Evolutionary conservation across 129 eudicot genomes (phyloP).

Genomic region (Mikania micrantha): DNA sequence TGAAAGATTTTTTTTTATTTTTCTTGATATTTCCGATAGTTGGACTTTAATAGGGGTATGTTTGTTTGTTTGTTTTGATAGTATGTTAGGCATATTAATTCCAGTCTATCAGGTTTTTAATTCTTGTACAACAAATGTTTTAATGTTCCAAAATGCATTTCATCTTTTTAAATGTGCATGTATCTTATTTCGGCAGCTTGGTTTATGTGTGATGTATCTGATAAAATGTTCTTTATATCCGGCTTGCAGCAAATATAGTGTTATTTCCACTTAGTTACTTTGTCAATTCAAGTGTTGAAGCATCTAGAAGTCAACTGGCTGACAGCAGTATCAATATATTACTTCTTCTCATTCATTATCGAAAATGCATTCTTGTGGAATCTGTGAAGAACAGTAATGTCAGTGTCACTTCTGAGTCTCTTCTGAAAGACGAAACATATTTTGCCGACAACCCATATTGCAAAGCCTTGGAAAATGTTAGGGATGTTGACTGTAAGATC

Average conservation of each 20-base stretch:
- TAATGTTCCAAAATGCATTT: background rate
- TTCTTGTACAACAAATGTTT: background rate
- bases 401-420: slow-evolving; percentile 51
- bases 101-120: background rate
- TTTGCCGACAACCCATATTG: slow-evolving; percentile 70
- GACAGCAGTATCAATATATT: slow-evolving; percentile 75
- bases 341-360: slow-evolving; percentile 71
- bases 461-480: slow-evolving; percentile 81
- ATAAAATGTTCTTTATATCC: slow-evolving; percentile 4
- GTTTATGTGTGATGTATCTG: slow-evolving; percentile 42
- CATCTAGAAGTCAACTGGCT: slow-evolving; percentile 63
- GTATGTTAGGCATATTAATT: background rate
- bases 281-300: slow-evolving; percentile 52
- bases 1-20: background rate
- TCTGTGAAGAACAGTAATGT: slow-evolving; percentile 36
- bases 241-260: slow-evolving; percentile 79
- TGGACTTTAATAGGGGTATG: no score
- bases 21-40: background rate
- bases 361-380: slow-evolving; percentile 58
- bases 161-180: background rate
- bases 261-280: slow-evolving; percentile 65
- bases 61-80: no score
- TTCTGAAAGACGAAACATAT: slow-evolving; percentile 54
- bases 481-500: slow-evolving; percentile 76
- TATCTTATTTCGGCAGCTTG: background rate